Evolutionary conservation across 164 flowering plant genomes (phyloP).

Genomic region (Akebia trifoliata): DNA sequence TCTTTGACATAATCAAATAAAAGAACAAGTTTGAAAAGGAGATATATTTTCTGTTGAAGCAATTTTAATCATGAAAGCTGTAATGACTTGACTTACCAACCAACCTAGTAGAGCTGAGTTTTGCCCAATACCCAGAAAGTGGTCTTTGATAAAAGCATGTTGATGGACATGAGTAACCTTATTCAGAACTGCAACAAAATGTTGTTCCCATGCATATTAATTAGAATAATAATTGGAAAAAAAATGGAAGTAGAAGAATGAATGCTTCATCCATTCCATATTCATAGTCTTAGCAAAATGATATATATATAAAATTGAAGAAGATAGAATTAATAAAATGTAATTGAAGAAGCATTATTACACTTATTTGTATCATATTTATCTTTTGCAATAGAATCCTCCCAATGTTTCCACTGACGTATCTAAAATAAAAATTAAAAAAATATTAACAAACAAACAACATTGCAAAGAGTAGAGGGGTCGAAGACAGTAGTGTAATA

Average conservation of each 20-base stretch:
- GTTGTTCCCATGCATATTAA: no score
- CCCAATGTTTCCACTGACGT: conserved; percentile 94
- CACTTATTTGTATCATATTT: conserved; percentile 42
- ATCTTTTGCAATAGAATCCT: conserved; percentile 61
- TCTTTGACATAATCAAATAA: not conserved
- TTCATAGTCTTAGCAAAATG: not conserved
- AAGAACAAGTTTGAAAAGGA: not conserved
- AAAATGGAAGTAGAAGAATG: no score
- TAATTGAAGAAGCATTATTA: conserved; percentile 15
- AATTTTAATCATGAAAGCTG: no score
- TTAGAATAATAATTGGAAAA: no score
- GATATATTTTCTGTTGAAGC: not conserved
- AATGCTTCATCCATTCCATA: no score
- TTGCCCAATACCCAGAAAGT: conserved; percentile 58
- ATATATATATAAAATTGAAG: not conserved
- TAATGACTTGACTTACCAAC: conserved; percentile 65
- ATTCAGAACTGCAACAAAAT: conserved; percentile 63
- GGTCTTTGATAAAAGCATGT: conserved; percentile 72
- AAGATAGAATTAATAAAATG: not conserved
- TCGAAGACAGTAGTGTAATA: not conserved
- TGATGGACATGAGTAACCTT: conserved; percentile 72
- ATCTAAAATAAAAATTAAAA: conserved; percentile 39
- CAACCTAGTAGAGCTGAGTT: conserved; percentile 40
- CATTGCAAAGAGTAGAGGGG: not conserved
- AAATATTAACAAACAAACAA: not conserved